Evolutionary conservation across 1,139 yeast genomes (phyloP).

Genomic region (Yamadazyma atlantica): DNA sequence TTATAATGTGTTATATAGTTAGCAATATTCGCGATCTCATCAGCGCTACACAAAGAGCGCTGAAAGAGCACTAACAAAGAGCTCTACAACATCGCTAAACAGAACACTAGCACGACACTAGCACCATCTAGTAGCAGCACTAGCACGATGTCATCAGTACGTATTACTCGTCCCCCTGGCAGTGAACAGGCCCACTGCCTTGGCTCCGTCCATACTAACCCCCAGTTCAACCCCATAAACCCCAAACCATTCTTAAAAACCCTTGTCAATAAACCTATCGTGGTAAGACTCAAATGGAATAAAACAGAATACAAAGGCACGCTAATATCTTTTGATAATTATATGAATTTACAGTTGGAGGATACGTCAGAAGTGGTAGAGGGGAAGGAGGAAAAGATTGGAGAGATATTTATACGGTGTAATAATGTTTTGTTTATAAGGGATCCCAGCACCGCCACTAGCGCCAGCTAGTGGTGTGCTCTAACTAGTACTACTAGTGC

Average conservation of each 20-base stretch:
- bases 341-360: slow-evolving; percentile 83
- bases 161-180: no score
- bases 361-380: slow-evolving; percentile 64
- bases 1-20: no score
- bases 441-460: slow-evolving; percentile 14
- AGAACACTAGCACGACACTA: no score
- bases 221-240: slow-evolving; percentile 70
- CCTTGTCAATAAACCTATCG: slow-evolving; percentile 64
- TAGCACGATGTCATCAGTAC: neutral
- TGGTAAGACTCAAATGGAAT: slow-evolving; percentile 93
- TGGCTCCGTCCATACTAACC: no score
- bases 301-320: slow-evolving; percentile 85
- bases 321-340: slow-evolving; percentile 83
- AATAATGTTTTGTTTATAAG: slow-evolving; percentile 75
- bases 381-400: slow-evolving; percentile 61
- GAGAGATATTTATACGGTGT: slow-evolving; percentile 85
- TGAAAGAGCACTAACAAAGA: neutral
- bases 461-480: neutral
- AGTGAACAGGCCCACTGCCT: no score
- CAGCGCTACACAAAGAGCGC: no score
- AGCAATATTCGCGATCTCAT: no score
- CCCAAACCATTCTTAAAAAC: slow-evolving; percentile 90
- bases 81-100: no score
- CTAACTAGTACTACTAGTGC: no score
- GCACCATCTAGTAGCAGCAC: neutral